These are phyloP conservation scores for Gymnopilus dilepis DNA, from an alignment of 768 basidiomycete species.

Conservation along the genomic window DNA sequence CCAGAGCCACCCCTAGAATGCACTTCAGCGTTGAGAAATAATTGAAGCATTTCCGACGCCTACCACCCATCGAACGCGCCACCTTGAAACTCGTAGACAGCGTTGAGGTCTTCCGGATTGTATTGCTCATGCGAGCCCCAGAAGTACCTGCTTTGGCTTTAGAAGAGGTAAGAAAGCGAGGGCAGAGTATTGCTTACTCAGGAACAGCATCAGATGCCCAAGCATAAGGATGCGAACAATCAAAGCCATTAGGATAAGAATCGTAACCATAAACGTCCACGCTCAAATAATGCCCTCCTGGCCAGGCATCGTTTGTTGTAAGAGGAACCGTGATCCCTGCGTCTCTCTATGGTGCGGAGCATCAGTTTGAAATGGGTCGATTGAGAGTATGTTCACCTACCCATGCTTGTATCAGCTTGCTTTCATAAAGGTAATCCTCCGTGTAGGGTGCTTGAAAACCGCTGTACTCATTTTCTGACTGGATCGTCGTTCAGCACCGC, in stretches of 20 bases:
- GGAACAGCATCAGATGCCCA: slow-evolving; percentile 53
- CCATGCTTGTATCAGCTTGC: slow-evolving; percentile 37
- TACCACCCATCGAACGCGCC: slow-evolving; percentile 58
- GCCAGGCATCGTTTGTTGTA: slow-evolving; percentile 52
- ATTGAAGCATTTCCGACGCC: slow-evolving; percentile 8
- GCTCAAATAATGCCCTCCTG: slow-evolving; percentile 48
- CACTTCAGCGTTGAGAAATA: background rate
- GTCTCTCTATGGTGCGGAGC: slow-evolving; percentile 35
- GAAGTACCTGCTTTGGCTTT: slow-evolving; percentile 39
- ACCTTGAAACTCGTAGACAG: slow-evolving; percentile 53
- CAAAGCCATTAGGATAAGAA: slow-evolving; percentile 59
- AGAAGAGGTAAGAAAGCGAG: background rate
- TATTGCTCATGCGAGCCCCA: slow-evolving; percentile 42
- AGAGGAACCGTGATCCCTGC: slow-evolving; percentile 53
- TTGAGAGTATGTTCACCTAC: slow-evolving; percentile 23
- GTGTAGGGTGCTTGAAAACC: slow-evolving; percentile 42
- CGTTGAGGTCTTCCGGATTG: slow-evolving; percentile 44
- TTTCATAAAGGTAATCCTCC: slow-evolving; percentile 47
- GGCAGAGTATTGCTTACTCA: slow-evolving; percentile 29
- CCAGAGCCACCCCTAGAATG: slow-evolving; percentile 44
- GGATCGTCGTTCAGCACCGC: background rate
- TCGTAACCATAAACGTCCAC: slow-evolving; percentile 58
- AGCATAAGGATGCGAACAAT: slow-evolving; percentile 51
- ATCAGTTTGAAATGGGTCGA: background rate
- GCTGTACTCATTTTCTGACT: slow-evolving; percentile 63